Evolutionary conservation across 2,329 filamentous ascomycete species (phyloP), one percentile per base, ranked within the genome.

Genomic region (Mycosphaerella sp.): DNA sequence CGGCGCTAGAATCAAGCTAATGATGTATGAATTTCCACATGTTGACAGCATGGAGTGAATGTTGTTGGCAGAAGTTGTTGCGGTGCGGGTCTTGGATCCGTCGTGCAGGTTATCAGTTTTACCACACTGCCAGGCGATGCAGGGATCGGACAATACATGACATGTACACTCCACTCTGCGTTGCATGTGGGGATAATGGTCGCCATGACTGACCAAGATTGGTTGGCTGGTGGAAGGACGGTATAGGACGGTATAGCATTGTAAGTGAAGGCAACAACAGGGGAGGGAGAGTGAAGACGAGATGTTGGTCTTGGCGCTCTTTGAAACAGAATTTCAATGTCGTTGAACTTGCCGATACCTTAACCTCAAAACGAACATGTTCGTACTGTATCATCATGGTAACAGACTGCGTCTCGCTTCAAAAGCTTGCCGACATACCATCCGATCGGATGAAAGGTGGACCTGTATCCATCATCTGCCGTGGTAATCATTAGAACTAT

Each of bases 11-110:
- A 32, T 25, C 45, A 14, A 30, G 14, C 14, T 39, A 39, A 2
- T 3, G 21, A 8, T n/a, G 16, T 32, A 21, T n/a, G 36, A 3
- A 37, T 48, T 41, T 14, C 45, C 45, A 41, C 45, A 48, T 12
- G 39, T 44, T 44, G 34, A 40, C 47, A 40, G 32, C 28, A 44
- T 40, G 32, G n/a, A n/a, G n/a, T n/a, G n/a, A n/a, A n/a, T 43
- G 41, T 44, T 14, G 25, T 39, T 28, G 39, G 28, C 28, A 34
- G 39, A 49, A 35, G 17, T 10, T 41, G 13, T 32, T 30, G 5
- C 34, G 6, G 14, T 37, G 34, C 6, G 10, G 5, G 13, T n/a
- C 7, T 17, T 18, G n/a, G 14, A n/a, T n/a, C 25, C 27, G 45
- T 32, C 12, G 25, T 32, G 36, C 37, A 34, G 44, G 21, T 17